Base-by-base conservation (phyloP, 75 land plant genomes). In the Selaginella moellendorffii region DNA sequence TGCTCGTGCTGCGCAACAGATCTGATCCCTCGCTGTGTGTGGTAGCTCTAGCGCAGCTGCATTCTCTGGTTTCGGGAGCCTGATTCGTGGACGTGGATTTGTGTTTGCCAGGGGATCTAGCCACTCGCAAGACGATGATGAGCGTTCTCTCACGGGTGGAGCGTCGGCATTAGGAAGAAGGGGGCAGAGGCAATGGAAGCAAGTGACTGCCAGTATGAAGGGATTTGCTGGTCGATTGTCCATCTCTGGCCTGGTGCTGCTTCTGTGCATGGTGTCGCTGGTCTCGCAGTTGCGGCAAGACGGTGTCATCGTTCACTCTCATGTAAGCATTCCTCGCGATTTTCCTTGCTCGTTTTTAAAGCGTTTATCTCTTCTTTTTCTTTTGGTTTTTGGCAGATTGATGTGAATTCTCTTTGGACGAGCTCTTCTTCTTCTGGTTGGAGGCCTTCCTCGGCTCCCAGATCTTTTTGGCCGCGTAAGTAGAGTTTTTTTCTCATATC, bases 211-310 rank as follows among this genome's bases (percentile, higher is more conserved):
- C 0, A 72, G 61, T n/a, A 58, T 82, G 54, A 81, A 69, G 54
- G 77, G 65, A 2, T 20, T 79, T 24, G 59, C 74, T 1, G 85
- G 81, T 26, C 72, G 82, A 31, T 51, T 83, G 2, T 74, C 75
- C 1, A 72, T 84, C 23, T 82, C 87, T 1, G 67, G 78, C 2
- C 24, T 78, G 28, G 87, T 83, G 0, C 75, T 90, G 18, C 27
- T 86, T 54, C 71, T 83, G 31, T 86, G 87, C 75, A 74, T 79
- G 0, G 0, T 90, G 14, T 83, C 78, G 24, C 75, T 85, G 9
- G 53, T 83, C 58, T 77, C 73, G 26, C 67, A 69, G 9, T 59
- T 77, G 20, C 54, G 72, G 14, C 58, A 65, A 18, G 52, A 54
- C 23, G 60, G 74, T 60, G 67, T 80, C 0, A 21, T 42, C 1